Base-by-base conservation (phyloP, 2,329 filamentous ascomycete species). In the Verticillium zaregamsianum region DNA sequence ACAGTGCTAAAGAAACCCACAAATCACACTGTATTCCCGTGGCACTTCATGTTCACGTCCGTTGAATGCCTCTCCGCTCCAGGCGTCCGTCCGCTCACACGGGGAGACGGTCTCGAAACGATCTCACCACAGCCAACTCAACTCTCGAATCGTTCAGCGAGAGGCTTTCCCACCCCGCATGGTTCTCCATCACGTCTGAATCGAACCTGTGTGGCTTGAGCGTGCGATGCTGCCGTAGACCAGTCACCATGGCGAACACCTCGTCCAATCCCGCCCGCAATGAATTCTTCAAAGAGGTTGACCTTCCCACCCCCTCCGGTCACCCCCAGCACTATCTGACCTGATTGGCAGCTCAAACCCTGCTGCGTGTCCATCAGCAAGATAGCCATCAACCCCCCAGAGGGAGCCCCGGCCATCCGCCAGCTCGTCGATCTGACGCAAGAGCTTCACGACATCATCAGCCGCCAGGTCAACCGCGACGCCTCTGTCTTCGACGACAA, bases 401-500 rank as follows among this genome's bases (percentile, higher is more conserved):
- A 80, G 59, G 78, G 76, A 57, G 70, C 76, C 32, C 71, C 73
- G 23, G 73, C 72, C 52, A 72, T 77, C 5, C 79, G 76, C 60
- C 74, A 80, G 60, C 73, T 89, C 55, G 71, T 77, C 31, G 71
- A 76, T 8, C 77, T 84, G 31, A 78, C 77, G 2, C 71, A 74
- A 28, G 75, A 80, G 62, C 72, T 88, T 3, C 73, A 80, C 33
- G 65, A 66, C 25, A 72, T 84, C n/a, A 73, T 88, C 5, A 70
- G 79, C 55, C 70, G 72, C 35, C 82, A 82, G 68, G 68, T 77
- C 32, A 69, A 72, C 52, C 69, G 69, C 28, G 80, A 86, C 65
- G 73, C 79, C 3, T 72, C 77, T 2, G 77, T 79, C 0, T 74
- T 98, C 20, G 92, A 97, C 72, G 83, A 88, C 59, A 94, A 93